Evolutionary conservation across 106 monocot species (phyloP).

Genomic region (Platanthera guangdongensis): DNA sequence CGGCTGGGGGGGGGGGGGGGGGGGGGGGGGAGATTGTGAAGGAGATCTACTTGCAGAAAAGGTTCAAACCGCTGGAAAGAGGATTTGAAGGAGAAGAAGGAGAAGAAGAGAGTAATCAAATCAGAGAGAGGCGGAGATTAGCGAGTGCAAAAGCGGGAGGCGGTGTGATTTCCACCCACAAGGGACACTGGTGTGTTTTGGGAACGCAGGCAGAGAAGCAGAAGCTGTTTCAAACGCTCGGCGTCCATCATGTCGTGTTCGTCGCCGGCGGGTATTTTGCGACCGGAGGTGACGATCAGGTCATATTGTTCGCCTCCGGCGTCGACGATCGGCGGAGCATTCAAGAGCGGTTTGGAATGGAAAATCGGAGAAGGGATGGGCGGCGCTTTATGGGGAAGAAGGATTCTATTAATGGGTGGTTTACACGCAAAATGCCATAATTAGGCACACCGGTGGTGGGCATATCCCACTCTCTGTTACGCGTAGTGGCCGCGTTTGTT

Average conservation of each 20-base stretch:
- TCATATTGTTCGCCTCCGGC: background rate
- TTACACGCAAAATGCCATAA: no score
- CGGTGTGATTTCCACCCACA: conserved; percentile 62
- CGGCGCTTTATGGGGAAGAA: no score
- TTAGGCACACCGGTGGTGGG: no score
- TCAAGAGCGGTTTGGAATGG: no score
- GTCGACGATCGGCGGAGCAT: background rate
- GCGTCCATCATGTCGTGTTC: conserved; percentile 7
- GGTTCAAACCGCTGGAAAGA: background rate
- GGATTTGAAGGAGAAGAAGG: background rate
- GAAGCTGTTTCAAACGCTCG: conserved; percentile 16
- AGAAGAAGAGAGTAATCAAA: background rate
- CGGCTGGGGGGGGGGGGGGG: background rate
- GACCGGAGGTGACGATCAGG: background rate
- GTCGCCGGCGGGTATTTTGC: background rate
- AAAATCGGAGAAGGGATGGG: no score
- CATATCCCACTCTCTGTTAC: no score
- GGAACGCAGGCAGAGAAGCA: conserved; percentile 15
- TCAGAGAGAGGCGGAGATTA: conserved; percentile 4
- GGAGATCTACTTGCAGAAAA: background rate
- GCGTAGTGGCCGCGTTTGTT: no score
- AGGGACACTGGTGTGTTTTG: conserved; percentile 22
- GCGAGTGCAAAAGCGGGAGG: conserved; percentile 51
- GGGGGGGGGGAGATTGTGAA: background rate
- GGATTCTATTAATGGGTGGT: no score